These are phyloP conservation scores for Nepenthes mirabilis DNA, from an alignment of 148 eudicot species.

Conservation along the genomic window DNA sequence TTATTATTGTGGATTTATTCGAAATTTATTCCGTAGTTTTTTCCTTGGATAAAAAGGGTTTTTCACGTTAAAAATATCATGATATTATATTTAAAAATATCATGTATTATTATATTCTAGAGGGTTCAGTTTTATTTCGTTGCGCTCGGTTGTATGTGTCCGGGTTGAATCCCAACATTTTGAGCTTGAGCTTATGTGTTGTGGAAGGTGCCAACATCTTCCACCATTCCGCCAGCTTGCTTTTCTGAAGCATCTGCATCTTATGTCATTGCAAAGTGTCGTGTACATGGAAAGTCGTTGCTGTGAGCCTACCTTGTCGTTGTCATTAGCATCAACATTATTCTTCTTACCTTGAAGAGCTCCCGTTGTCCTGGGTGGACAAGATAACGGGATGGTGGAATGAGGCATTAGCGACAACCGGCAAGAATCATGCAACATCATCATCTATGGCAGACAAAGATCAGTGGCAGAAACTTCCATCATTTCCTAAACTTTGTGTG, in stretches of 20 bases:
- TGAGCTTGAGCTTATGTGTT: neutral
- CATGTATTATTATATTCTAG: too few species aligned
- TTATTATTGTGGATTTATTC: too few species aligned
- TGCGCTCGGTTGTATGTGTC: too few species aligned
- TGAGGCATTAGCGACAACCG: neutral
- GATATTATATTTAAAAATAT: too few species aligned
- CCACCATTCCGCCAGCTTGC: neutral
- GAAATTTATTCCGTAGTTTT: too few species aligned
- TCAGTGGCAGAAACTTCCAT: neutral
- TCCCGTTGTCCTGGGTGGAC: neutral
- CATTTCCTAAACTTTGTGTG: constrained; percentile 8
- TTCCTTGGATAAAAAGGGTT: too few species aligned
- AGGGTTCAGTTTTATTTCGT: too few species aligned
- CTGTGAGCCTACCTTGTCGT: neutral
- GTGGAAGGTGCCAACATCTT: neutral
- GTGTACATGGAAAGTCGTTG: neutral
- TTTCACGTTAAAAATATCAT: too few species aligned
- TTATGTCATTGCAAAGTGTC: neutral
- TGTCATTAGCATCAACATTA: neutral
- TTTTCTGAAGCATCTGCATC: neutral
- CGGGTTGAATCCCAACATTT: too few species aligned
- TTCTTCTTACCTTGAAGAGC: constrained; percentile 26
- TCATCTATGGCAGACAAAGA: neutral
- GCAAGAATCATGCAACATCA: neutral
- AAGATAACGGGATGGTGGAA: constrained; percentile 24